phyloP scores from a whole-genome alignment of 2,329 filamentous ascomycete genomes.

The Penicillium psychrosexuale region DNA sequence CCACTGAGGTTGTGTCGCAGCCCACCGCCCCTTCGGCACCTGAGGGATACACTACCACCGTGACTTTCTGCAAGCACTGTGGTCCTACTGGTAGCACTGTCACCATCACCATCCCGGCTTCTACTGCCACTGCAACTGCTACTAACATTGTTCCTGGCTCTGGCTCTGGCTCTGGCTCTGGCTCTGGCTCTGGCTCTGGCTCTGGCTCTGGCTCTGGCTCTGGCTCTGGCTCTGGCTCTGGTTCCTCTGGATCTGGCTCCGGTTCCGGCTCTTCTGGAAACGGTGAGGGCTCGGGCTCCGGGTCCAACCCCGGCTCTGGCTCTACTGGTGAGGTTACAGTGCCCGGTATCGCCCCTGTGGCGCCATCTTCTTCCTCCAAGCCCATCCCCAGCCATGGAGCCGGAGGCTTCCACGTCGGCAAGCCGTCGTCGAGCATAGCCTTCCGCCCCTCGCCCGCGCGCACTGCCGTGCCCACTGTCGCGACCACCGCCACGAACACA shows the following conservation, averaged over 20 bases:
- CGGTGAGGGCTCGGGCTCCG: not conserved
- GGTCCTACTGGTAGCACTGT: conserved; percentile 19
- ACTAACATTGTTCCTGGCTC: not conserved
- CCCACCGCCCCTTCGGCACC: conserved; percentile 8
- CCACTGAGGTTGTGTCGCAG: conserved; percentile 7
- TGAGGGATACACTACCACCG: conserved; percentile 16
- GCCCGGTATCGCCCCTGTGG: not conserved
- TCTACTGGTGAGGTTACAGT: not conserved
- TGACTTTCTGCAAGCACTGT: conserved; percentile 20
- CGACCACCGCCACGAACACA: not conserved
- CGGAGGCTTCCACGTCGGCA: conserved; percentile 6
- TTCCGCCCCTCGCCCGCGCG: conserved; percentile 5
- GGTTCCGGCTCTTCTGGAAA: not conserved
- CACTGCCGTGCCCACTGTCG: conserved; percentile 1
- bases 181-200: not conserved
- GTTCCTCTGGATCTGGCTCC: not conserved
- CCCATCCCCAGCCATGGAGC: not conserved
- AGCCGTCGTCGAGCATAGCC: conserved; percentile 11
- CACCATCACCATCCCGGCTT: conserved; percentile 22
- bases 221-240: not conserved
- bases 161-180: not conserved
- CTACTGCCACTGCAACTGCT: not conserved
- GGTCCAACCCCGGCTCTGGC: not conserved
- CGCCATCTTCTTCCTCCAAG: conserved; percentile 3
- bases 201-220: not conserved